Evolutionary conservation across 352 stramenopile genomes (phyloP).

Genomic region (Phytophthora foliorum): DNA sequence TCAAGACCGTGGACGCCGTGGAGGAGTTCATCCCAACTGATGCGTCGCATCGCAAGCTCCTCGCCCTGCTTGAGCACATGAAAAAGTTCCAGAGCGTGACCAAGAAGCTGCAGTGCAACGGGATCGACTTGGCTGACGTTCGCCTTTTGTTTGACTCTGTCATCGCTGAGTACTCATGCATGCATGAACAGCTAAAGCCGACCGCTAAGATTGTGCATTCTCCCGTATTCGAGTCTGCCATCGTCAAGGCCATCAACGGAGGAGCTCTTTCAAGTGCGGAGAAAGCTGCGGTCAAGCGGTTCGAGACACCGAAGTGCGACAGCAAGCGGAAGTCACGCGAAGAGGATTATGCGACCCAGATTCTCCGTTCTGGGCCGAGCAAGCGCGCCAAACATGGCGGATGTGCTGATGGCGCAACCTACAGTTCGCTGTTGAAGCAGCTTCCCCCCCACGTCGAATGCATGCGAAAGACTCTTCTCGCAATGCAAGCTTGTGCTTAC

Average conservation of each 20-base stretch:
- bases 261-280: background rate
- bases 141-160: slow-evolving; percentile 14
- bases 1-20: slow-evolving; percentile 3
- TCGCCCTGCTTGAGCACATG: slow-evolving; percentile 30
- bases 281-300: background rate
- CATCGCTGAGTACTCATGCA: background rate
- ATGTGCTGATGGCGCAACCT: background rate
- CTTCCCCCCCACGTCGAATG: slow-evolving; percentile 11
- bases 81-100: slow-evolving; percentile 15
- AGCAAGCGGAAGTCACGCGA: slow-evolving; percentile 2
- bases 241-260: slow-evolving; percentile 16
- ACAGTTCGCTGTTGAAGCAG: slow-evolving; percentile 5
- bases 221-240: background rate
- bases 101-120: slow-evolving; percentile 9
- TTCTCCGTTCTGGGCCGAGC: background rate
- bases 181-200: slow-evolving; percentile 3
- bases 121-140: slow-evolving; percentile 7
- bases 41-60: slow-evolving; percentile 21
- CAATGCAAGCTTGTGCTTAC: slow-evolving; percentile 16
- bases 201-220: slow-evolving; percentile 12
- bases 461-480: slow-evolving; percentile 12
- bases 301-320: background rate
- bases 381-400: background rate
- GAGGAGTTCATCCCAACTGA: background rate
- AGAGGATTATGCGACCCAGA: slow-evolving; percentile 6